phyloP scores from a whole-genome alignment of 139 green algal species.

The Tetraselmis chui region DNA sequence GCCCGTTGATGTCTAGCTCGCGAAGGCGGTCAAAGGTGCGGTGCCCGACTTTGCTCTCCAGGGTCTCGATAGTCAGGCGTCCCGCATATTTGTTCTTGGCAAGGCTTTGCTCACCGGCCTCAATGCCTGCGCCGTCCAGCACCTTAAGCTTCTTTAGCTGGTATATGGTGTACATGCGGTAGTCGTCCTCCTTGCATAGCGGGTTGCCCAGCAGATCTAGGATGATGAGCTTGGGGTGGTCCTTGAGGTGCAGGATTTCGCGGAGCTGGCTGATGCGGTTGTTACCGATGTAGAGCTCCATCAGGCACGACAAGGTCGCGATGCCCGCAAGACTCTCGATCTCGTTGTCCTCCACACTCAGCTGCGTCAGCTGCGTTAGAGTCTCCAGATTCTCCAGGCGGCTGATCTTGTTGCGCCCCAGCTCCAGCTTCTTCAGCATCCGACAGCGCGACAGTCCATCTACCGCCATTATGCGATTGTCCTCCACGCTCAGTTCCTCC shows the following conservation, averaged over 20 bases:
- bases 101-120: conserved; percentile 47
- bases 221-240: conserved; percentile 63
- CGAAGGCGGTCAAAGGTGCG: conserved; percentile 44
- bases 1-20: conserved; percentile 44
- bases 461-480: conserved; percentile 39
- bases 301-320: conserved; percentile 29
- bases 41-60: conserved; percentile 42
- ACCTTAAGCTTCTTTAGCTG: conserved; percentile 63
- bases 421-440: conserved; percentile 23
- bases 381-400: conserved; percentile 12
- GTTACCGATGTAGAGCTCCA: conserved; percentile 66
- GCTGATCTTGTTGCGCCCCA: conserved; percentile 23
- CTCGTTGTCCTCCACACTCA: conserved; percentile 59
- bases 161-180: conserved; percentile 57
- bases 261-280: conserved; percentile 47
- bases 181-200: conserved; percentile 32
- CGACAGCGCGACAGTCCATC: conserved; percentile 28
- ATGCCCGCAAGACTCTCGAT: conserved; percentile 43
- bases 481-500: conserved; percentile 57
- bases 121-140: conserved; percentile 53
- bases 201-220: conserved; percentile 62
- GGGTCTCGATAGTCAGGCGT: conserved; percentile 50
- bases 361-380: conserved; percentile 28
- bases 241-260: conserved; percentile 48
- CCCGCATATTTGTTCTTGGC: conserved; percentile 53